phyloP scores from a whole-genome alignment of 306 rosid genomes.

The Acmispon strigosus region DNA sequence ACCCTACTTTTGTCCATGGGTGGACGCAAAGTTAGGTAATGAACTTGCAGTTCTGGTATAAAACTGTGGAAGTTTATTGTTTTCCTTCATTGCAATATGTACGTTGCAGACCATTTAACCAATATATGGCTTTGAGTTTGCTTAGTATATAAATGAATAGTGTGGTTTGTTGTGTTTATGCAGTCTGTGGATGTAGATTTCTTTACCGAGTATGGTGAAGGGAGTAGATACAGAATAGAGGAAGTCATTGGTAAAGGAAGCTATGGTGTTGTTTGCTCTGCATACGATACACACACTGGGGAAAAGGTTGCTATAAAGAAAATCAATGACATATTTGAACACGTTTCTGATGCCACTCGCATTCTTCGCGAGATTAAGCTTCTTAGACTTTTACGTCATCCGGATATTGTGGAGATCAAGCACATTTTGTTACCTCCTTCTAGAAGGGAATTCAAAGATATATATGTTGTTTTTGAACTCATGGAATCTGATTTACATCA shows the following conservation, averaged over 20 bases:
- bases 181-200: constrained; percentile 92
- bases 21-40: not conserved
- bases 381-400: constrained; percentile 90
- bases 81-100: not conserved
- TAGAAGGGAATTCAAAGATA: constrained; percentile 98
- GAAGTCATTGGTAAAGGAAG: constrained; percentile 99
- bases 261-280: constrained; percentile 98
- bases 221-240: constrained; percentile 94
- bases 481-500: constrained; percentile 99
- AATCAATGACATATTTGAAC: constrained; percentile 97
- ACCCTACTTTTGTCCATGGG: not conserved
- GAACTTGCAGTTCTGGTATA: not conserved
- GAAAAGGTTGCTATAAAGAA: constrained; percentile 98
- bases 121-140: not conserved
- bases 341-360: constrained; percentile 96
- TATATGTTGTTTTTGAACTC: constrained; percentile 96
- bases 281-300: constrained; percentile 83
- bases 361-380: constrained; percentile 99
- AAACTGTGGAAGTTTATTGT: too few species aligned
- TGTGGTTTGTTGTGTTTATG: constrained; percentile 26
- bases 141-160: constrained; percentile 12
- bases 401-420: constrained; percentile 97
- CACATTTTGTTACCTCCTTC: constrained; percentile 97
- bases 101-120: not conserved
- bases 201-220: constrained; percentile 98